Base-by-base conservation (phyloP, 2,329 filamentous ascomycete genomes). In the Furcasterigmium sp. region DNA sequence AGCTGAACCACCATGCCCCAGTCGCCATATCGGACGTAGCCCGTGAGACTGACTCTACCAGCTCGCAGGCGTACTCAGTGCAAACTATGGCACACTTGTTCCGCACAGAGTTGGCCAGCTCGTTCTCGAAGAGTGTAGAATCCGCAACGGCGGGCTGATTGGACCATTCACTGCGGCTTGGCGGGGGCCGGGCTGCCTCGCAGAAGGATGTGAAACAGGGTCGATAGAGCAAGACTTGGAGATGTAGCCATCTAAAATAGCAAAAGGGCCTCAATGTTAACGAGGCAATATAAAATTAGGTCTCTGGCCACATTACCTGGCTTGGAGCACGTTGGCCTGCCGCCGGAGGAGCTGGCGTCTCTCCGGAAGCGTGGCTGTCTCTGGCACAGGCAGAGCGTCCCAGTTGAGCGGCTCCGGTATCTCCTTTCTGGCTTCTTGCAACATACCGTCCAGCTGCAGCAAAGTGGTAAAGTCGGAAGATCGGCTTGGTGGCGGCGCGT, bases 1-100 rank as follows among this genome's bases (percentile, higher is more conserved):
- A 59, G 44, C 64, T 65, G 45, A 64, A 65, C 63, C 63, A 66
- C 63, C 60, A 64, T 5, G 56, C 51, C 15, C 59, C 59, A 4
- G 56, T 56, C 2, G 50, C 32, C 1, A 54, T 45, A 1, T 56
- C 56, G 23, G 41, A 39, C 29, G 58, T 56, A 8, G 56, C 63
- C 9, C 55, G 46, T 21, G 59, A 45, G 2, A 64, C 48, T 5
- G 60, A 51, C 1, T 50, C 49, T 2, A 63, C 50, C 1, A 67
- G 51, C 9, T 61, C 52, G 6, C 58, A 51, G 0, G 62, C 58
- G 3, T 57, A 48, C 4, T 44, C 45, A 6, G 62, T 53, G 25
- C 63, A 67, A 2, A 50, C 49, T 2, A 48, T 50, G 0, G 60
- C 60, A 19, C 59, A 64, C 29, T 60, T 56, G 2, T 48, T 17